phyloP scores from a whole-genome alignment of 371 early-diverging fungal species.

The Chytridiales sp. region DNA sequence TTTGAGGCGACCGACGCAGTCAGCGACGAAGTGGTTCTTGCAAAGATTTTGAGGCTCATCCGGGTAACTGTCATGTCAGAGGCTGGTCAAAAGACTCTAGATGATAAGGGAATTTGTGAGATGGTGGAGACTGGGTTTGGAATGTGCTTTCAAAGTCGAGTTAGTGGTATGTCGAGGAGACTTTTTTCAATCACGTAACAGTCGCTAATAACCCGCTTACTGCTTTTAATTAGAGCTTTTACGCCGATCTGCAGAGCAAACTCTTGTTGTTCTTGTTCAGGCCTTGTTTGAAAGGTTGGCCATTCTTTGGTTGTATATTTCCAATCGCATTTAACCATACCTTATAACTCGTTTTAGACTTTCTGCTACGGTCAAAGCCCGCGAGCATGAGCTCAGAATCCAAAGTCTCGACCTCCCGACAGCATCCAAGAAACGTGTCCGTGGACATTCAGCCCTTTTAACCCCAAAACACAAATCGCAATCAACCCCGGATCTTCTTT shows the following conservation, averaged over 20 bases:
- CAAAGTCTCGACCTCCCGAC: too few relatives aligned
- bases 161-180: constrained; percentile 65
- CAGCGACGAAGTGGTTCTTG: constrained; percentile 89
- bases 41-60: constrained; percentile 83
- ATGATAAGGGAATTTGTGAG: constrained; percentile 91
- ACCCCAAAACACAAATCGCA: neutral
- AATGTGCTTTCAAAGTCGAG: constrained; percentile 91
- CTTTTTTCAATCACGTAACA: neutral
- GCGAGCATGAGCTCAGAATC: too few relatives aligned
- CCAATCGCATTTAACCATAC: neutral
- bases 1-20: constrained; percentile 92
- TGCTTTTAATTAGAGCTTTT: constrained; percentile 61
- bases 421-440: too few relatives aligned
- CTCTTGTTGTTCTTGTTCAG: constrained; percentile 70
- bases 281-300: constrained; percentile 33
- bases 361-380: too few relatives aligned
- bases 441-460: too few relatives aligned
- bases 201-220: neutral
- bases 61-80: constrained; percentile 57
- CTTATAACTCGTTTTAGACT: too few relatives aligned
- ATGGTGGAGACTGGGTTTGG: constrained; percentile 95
- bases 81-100: constrained; percentile 53
- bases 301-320: neutral
- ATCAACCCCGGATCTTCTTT: neutral
- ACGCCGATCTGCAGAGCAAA: constrained; percentile 77